Evolutionary conservation across 2,329 filamentous ascomycete genomes (phyloP), one percentile per base, ranked within the genome.

Genomic region (Ceratocystis alfenasii): DNA sequence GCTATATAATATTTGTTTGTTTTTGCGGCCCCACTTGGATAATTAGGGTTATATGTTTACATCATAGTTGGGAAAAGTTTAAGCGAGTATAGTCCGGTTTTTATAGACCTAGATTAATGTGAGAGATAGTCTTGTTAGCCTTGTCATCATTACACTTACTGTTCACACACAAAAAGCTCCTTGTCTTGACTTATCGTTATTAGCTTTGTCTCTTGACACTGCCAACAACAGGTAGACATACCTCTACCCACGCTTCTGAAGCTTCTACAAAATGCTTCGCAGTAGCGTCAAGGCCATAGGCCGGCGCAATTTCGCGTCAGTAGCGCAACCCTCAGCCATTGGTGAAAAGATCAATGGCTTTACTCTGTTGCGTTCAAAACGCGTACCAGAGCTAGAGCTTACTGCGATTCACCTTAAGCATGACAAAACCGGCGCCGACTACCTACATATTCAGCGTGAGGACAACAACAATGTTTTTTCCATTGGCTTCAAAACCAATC

Each of bases 401-500:
- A 95, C 92, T 1, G 94, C 94, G 4, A 77, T 97, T 64, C 89
- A 95, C 69, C 82, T 99, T 69, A 87, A 89, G 72, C 94, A 99
- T 74, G 89, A 97, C 78, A 92, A 92, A 79, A 99, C 94, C 0
- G 90, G 92, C 68, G 94, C 94, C 69, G 90, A 99, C 70, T 96
- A 97, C 74, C 81, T 99, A 60, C 94, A 99, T 77, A 88, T 99
- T 71, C 93, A 92, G 17, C 83, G 93, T 71, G 91, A 97, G 67
- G 94, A 99, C 74, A 88, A 87, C 79, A 99, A 99, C 79, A 99
- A 99, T 89, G 94, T 97, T 74, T 99, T 99, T 77, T 95, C 92
- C 46, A 95, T 99, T 72, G 94, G 92, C 64, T 99, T 99, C 85
- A 96, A 96, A 83, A 99, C 94, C 28, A 97, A 97, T 74, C 94